phyloP scores from a whole-genome alignment of 805 yeast species.

The Metschnikowia gelsemii region DNA sequence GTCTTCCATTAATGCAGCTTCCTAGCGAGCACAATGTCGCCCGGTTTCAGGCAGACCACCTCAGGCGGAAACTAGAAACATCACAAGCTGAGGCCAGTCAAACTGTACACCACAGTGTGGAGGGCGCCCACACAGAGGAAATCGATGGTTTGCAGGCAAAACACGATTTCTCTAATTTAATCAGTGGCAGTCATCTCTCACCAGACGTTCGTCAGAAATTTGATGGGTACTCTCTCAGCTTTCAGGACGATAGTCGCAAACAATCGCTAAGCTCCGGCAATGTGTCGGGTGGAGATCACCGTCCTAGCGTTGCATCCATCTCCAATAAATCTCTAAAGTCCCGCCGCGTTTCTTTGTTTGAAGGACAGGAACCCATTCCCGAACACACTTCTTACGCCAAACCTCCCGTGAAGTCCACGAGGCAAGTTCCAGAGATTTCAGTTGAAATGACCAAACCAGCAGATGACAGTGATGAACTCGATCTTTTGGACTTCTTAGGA shows the following conservation, averaged over 20 bases:
- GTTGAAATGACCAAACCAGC: neutral
- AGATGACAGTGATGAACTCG: slow-evolving; percentile 37
- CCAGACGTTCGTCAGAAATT: slow-evolving; percentile 30
- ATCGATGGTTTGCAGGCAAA: slow-evolving; percentile 17
- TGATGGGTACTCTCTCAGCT: slow-evolving; percentile 30
- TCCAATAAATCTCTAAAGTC: slow-evolving; percentile 18
- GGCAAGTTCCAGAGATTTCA: neutral
- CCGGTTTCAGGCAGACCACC: slow-evolving; percentile 20
- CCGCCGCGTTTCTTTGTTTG: slow-evolving; percentile 16
- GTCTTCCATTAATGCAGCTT: slow-evolving; percentile 46
- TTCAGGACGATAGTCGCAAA: slow-evolving; percentile 8
- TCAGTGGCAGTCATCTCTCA: slow-evolving; percentile 31
- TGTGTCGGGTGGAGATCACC: slow-evolving; percentile 10
- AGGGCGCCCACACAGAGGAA: slow-evolving; percentile 4
- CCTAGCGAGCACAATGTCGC: slow-evolving; percentile 39
- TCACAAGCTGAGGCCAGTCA: neutral
- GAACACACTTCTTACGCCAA: slow-evolving; percentile 14
- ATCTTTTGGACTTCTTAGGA: slow-evolving; percentile 47
- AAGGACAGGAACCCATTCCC: slow-evolving; percentile 18
- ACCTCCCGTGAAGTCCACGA: neutral
- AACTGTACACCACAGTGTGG: neutral
- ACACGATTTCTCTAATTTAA: slow-evolving; percentile 41
- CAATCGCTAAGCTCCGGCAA: slow-evolving; percentile 5
- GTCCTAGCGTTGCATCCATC: slow-evolving; percentile 17
- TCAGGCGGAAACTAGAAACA: slow-evolving; percentile 12